phyloP scores from a whole-genome alignment of 768 basidiomycete species.

The Naganishia onofrii region DNA sequence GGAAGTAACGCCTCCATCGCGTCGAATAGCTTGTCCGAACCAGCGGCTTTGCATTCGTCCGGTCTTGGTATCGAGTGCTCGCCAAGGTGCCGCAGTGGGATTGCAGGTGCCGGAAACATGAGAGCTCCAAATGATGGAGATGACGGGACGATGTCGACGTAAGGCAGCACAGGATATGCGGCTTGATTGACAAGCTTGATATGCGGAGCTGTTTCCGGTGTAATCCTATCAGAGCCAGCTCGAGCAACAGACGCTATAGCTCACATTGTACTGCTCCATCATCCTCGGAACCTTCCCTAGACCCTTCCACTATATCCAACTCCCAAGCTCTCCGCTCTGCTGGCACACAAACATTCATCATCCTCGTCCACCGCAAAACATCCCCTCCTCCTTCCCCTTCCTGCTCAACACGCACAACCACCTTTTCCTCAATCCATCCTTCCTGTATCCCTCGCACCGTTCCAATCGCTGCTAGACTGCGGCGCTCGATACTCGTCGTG shows the following conservation, averaged over 20 bases:
- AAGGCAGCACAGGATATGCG: not conserved
- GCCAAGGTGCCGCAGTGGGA: not conserved
- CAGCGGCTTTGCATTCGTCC: not conserved
- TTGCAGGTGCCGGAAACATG: not conserved
- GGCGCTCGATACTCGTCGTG: constrained; percentile 76
- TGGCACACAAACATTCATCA: constrained; percentile 1
- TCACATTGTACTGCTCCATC: not conserved
- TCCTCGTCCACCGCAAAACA: not conserved
- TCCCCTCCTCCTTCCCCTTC: not conserved
- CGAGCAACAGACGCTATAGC: not conserved
- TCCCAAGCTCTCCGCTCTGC: constrained; percentile 1
- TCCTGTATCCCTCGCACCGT: constrained; percentile 56
- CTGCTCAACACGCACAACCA: not conserved
- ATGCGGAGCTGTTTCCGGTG: not conserved
- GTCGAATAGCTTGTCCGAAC: not conserved
- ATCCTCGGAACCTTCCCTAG: not conserved
- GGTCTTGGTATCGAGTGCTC: not conserved
- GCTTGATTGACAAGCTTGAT: not conserved
- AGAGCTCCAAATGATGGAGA: not conserved
- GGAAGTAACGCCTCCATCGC: constrained; percentile 11
- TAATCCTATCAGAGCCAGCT: not conserved
- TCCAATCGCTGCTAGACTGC: constrained; percentile 67
- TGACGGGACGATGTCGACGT: not conserved
- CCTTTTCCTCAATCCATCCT: not conserved
- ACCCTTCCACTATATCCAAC: not conserved